Percentiles rank a stretch among this genome's conserved stretches.
phyloP scores from a whole-genome alignment of 2,329 filamentous ascomycete species.

The Lasiodiplodia sp. region DNA sequence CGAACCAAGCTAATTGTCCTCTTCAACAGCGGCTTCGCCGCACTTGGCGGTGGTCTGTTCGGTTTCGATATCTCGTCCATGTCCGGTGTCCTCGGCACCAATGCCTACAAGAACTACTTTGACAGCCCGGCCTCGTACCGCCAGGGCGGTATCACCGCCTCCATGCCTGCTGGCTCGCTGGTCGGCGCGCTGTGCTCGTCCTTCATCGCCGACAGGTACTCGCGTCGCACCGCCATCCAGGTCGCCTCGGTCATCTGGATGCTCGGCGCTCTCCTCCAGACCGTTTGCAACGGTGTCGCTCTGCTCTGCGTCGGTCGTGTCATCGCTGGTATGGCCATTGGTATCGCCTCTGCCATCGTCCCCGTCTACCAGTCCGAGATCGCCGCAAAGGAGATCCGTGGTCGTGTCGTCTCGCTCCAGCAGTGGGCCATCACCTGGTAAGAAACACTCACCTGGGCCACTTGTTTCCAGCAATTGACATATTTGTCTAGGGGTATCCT shows the following conservation, averaged over 20 bases:
- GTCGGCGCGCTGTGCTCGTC: conserved; percentile 47
- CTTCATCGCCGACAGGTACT: conserved; percentile 46
- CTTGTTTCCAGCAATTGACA: background rate
- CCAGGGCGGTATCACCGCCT: conserved; percentile 44
- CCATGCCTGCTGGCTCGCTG: conserved; percentile 49
- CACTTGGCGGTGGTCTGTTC: conserved; percentile 42
- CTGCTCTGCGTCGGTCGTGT: conserved; percentile 69
- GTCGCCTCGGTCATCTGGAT: conserved; percentile 47
- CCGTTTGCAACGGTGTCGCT: conserved; percentile 34
- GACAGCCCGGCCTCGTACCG: conserved; percentile 31
- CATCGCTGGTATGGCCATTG: conserved; percentile 83
- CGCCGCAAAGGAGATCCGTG: conserved; percentile 53
- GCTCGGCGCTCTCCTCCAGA: conserved; percentile 40
- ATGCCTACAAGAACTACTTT: conserved; percentile 34
- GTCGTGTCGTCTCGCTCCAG: conserved; percentile 69
- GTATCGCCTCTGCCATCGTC: conserved; percentile 88
- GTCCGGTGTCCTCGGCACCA: conserved; percentile 59
- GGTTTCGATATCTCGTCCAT: conserved; percentile 66
- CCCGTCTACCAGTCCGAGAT: conserved; percentile 95
- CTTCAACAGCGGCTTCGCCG: conserved; percentile 6
- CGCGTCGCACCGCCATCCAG: conserved; percentile 45
- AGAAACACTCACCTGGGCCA: background rate
- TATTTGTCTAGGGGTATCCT: conserved; percentile 59
- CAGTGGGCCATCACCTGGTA: conserved; percentile 74
- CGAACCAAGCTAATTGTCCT: background rate